phyloP scores from a whole-genome alignment of 208 protist species.

The Naegleria fowleri region DNA sequence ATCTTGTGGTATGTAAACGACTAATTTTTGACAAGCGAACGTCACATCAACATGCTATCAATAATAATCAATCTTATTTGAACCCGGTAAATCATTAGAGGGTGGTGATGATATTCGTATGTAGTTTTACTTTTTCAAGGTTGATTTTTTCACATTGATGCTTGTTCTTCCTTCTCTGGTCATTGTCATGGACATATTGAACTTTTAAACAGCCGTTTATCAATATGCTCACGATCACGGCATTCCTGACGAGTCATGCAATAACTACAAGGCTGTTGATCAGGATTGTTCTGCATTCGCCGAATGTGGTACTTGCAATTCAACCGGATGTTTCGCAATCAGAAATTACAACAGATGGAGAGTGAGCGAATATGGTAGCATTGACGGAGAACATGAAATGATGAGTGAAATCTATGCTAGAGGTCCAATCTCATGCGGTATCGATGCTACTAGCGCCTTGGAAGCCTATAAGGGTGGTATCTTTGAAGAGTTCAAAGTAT shows the following conservation, averaged over 20 bases:
- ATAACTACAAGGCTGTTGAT: neutral
- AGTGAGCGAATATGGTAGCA: slow-evolving; percentile 49
- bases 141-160: no score
- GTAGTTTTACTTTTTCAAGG: no score
- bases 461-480: slow-evolving; percentile 51
- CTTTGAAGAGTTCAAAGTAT: slow-evolving; percentile 34
- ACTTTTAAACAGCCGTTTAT: slow-evolving; percentile 3
- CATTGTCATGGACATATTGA: no score
- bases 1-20: neutral
- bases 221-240: slow-evolving; percentile 15
- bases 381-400: slow-evolving; percentile 46
- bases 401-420: slow-evolving; percentile 49
- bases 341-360: slow-evolving; percentile 45
- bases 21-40: slow-evolving; percentile 33
- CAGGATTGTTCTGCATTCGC: neutral
- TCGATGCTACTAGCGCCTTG: slow-evolving; percentile 41
- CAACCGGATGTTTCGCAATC: slow-evolving; percentile 40
- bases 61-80: no score
- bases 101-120: slow-evolving; percentile 34
- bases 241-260: slow-evolving; percentile 20
- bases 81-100: no score
- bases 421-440: slow-evolving; percentile 46
- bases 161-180: no score
- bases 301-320: neutral
- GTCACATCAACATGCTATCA: neutral